Conservation (phyloP, 352 stramenopile genomes). For the Globisporangium megalacanthum region DNA sequence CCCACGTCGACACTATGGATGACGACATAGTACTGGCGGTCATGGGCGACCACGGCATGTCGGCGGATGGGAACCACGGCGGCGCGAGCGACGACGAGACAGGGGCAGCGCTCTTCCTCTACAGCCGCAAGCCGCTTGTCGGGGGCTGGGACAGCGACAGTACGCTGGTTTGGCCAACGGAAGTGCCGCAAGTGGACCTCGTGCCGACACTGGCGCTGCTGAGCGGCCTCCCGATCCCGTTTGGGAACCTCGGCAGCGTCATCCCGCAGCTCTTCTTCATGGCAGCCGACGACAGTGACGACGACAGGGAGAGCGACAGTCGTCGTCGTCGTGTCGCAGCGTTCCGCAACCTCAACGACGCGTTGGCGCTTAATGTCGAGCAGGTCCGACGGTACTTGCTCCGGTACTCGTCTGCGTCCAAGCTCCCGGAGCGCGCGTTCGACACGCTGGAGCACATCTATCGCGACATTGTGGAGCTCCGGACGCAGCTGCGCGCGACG, state of each 20-base stretch:
- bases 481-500: slow-evolving; percentile 19
- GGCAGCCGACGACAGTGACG: background rate
- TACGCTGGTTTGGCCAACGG: slow-evolving; percentile 10
- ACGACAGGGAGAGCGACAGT: background rate
- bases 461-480: slow-evolving; percentile 22
- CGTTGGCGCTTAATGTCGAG: slow-evolving; percentile 74
- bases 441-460: slow-evolving; percentile 54
- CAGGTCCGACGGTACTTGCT: slow-evolving; percentile 81
- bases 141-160: slow-evolving; percentile 5
- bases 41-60: slow-evolving; percentile 99
- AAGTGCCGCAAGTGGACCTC: slow-evolving; percentile 94
- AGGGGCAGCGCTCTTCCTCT: slow-evolving; percentile 93
- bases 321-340: slow-evolving; percentile 8
- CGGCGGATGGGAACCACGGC: slow-evolving; percentile 97
- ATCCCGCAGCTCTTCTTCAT: slow-evolving; percentile 85
- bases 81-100: slow-evolving; percentile 94
- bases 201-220: slow-evolving; percentile 94
- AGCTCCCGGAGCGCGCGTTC: slow-evolving; percentile 52
- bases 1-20: slow-evolving; percentile 42
- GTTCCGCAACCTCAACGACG: slow-evolving; percentile 54
- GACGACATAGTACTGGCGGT: slow-evolving; percentile 89
- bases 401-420: slow-evolving; percentile 59
- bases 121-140: slow-evolving; percentile 52
- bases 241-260: slow-evolving; percentile 92
- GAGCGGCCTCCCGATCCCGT: slow-evolving; percentile 94